phyloP scores from a whole-genome alignment of 306 rosid genomes.

The Vigna angularis region DNA sequence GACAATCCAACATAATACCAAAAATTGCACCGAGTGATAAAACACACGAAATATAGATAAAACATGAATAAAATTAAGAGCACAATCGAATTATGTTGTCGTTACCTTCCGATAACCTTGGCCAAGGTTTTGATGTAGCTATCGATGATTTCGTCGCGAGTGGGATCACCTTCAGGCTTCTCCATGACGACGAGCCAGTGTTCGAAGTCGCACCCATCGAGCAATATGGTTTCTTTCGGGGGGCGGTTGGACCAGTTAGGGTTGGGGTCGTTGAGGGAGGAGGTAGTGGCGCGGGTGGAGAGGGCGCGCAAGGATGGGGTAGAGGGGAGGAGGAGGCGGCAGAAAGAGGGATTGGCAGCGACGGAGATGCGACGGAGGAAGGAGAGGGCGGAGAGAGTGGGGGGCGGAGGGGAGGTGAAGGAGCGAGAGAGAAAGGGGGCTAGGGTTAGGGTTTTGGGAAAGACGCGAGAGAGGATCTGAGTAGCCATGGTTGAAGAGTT shows the following conservation, averaged over 20 bases:
- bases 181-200: constrained; percentile 99
- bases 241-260: constrained; percentile 97
- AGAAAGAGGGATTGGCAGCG: constrained; percentile 42
- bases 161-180: constrained; percentile 73
- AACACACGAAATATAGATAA: background rate
- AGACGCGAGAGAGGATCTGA: constrained; percentile 58
- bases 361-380: constrained; percentile 77
- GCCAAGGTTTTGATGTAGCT: constrained; percentile 80
- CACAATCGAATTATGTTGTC: background rate
- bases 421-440: constrained; percentile 54
- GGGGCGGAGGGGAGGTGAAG: constrained; percentile 29
- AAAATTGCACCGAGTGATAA: background rate
- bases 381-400: constrained; percentile 50
- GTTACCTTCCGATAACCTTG: constrained; percentile 74
- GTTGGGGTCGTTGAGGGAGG: constrained; percentile 89
- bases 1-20: background rate
- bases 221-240: constrained; percentile 90
- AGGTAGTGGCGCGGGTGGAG: constrained; percentile 79
- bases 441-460: constrained; percentile 59
- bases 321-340: constrained; percentile 32
- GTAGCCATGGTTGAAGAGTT: constrained; percentile 62
- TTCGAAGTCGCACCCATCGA: constrained; percentile 96
- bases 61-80: background rate
- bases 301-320: constrained; percentile 47
- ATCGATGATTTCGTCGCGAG: constrained; percentile 84